These are phyloP conservation scores for Cynara cardunculus DNA, from an alignment of 129 eudicot genomes.

Conservation along the genomic window DNA sequence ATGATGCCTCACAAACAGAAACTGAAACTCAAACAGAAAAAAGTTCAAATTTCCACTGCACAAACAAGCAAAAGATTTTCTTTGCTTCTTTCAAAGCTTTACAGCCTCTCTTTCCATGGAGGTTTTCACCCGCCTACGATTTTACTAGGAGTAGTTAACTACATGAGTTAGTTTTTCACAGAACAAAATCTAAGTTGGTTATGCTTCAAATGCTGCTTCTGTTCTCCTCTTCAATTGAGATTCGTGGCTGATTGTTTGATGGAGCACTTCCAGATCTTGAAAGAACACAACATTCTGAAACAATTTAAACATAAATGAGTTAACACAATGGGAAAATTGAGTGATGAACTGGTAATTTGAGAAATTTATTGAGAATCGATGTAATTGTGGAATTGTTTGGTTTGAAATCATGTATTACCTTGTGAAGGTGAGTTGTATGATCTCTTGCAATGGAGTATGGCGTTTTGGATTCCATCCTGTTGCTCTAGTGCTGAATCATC, in stretches of 20 bases:
- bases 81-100: background rate
- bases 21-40: background rate
- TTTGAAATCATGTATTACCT: slow-evolving; percentile 18
- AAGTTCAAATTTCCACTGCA: background rate
- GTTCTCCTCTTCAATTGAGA: slow-evolving; percentile 26
- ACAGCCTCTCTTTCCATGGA: background rate
- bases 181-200: background rate
- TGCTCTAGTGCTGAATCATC: slow-evolving; percentile 56
- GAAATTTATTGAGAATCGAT: background rate
- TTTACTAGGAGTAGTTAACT: background rate
- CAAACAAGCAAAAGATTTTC: background rate
- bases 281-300: slow-evolving; percentile 36
- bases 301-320: background rate
- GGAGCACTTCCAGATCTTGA: slow-evolving; percentile 61
- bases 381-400: background rate
- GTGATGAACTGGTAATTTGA: background rate
- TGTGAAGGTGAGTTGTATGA: slow-evolving; percentile 48
- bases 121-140: background rate
- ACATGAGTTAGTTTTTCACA: slow-evolving; percentile 3
- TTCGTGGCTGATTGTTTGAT: slow-evolving; percentile 12
- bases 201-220: slow-evolving; percentile 43
- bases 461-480: slow-evolving; percentile 65
- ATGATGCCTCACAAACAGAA: background rate
- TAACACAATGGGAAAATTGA: no score
- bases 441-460: slow-evolving; percentile 78